Conservation (phyloP, 441 rosid genomes). For the Euphorbia schlechtendalii region DNA sequence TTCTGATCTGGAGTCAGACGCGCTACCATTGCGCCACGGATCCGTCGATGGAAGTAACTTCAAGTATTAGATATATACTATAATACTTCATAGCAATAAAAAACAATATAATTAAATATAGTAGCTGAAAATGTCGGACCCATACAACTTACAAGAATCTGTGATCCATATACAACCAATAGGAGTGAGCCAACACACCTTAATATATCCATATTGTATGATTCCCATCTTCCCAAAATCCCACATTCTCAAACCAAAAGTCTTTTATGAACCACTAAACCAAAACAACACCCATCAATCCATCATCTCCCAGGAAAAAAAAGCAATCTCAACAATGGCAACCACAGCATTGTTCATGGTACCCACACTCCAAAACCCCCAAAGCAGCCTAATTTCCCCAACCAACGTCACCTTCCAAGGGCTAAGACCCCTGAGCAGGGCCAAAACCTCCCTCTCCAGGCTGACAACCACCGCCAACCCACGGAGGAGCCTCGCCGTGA, state of each 20-base stretch:
- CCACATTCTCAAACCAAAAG: background rate
- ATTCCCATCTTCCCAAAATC: slow-evolving; percentile 35
- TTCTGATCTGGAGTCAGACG: slow-evolving; percentile 99
- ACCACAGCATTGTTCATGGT: slow-evolving; percentile 38
- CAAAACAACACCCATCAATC: background rate
- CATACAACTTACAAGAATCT: slow-evolving; percentile 26
- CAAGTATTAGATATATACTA: too few species aligned
- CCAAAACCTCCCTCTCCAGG: slow-evolving; percentile 23
- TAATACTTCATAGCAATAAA: too few species aligned
- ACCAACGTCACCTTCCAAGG: slow-evolving; percentile 60
- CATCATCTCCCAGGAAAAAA: too few species aligned
- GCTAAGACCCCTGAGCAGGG: slow-evolving; percentile 42
- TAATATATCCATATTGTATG: slow-evolving; percentile 24
- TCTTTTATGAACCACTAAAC: background rate
- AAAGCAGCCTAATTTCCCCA: slow-evolving; percentile 22
- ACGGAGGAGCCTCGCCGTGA: slow-evolving; percentile 27
- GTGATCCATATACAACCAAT: slow-evolving; percentile 55
- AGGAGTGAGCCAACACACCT: slow-evolving; percentile 36
- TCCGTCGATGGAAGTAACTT: too few species aligned
- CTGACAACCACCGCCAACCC: slow-evolving; percentile 18
- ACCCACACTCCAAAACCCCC: slow-evolving; percentile 36
- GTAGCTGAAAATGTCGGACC: background rate
- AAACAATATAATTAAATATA: too few species aligned
- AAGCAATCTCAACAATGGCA: slow-evolving; percentile 30
- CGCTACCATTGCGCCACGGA: slow-evolving; percentile 99